Evolutionary conservation across 495 filamentous ascomycete genomes (phyloP).

Genomic region (Acidiella bohemica): DNA sequence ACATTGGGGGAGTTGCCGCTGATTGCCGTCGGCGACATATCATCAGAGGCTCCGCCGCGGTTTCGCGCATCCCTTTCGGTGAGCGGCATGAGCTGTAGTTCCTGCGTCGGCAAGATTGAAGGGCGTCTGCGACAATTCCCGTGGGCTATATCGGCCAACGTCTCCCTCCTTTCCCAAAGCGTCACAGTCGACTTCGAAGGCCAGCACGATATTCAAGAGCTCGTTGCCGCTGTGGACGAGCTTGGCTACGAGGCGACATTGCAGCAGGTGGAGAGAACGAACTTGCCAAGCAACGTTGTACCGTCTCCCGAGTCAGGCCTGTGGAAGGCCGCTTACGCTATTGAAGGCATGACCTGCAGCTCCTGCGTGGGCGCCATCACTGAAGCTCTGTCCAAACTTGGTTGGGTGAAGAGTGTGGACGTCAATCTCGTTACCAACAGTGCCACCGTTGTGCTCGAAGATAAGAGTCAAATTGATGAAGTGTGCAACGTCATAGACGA

Average conservation of each 20-base stretch:
- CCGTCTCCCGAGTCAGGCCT: not conserved
- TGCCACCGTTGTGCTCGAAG: conserved; percentile 24
- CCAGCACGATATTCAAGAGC: conserved; percentile 25
- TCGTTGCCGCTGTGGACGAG: conserved; percentile 40
- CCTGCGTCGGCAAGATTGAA: conserved; percentile 44
- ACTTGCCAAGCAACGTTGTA: conserved; percentile 7
- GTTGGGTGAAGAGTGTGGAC: conserved; percentile 49
- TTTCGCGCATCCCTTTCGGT: conserved; percentile 32
- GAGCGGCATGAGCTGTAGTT: conserved; percentile 53
- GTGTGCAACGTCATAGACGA: conserved; percentile 64
- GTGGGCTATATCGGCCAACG: conserved; percentile 41
- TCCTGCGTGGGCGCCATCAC: conserved; percentile 57
- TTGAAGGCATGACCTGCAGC: conserved; percentile 77
- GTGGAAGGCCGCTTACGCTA: conserved; percentile 46
- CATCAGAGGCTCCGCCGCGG: not conserved
- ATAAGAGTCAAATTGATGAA: conserved; percentile 38
- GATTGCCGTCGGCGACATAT: not conserved
- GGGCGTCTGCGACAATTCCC: conserved; percentile 36
- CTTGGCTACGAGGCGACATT: conserved; percentile 43
- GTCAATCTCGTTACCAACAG: conserved; percentile 64
- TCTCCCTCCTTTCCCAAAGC: conserved; percentile 47
- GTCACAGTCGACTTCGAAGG: conserved; percentile 37
- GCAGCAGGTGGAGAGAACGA: conserved; percentile 34
- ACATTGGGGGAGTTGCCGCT: not conserved
- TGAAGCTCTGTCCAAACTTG: conserved; percentile 44